Evolutionary conservation across 805 yeast species (phyloP).

Genomic region (Teunomyces gatunensis): DNA sequence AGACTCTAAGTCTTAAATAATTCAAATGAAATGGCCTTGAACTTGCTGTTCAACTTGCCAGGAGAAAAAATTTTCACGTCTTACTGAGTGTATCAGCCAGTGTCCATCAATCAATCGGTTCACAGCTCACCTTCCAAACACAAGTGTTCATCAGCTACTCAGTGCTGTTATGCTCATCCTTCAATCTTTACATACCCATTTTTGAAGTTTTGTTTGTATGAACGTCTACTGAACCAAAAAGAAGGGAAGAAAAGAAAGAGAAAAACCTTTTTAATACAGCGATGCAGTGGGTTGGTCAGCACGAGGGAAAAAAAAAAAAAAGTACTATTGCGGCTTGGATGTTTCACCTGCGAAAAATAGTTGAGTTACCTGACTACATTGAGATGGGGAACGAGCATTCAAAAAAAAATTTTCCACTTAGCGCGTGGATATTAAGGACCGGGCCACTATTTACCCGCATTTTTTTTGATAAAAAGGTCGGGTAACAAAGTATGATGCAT

Average conservation of each 20-base stretch:
- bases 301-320: conserved; percentile 14
- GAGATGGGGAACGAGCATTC: conserved; percentile 1
- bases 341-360: not conserved
- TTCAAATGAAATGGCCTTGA: not conserved
- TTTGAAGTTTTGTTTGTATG: conserved; percentile 24
- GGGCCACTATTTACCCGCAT: conserved; percentile 5
- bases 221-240: conserved; percentile 22
- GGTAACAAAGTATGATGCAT: not conserved
- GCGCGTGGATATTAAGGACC: conserved; percentile 4
- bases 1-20: not conserved
- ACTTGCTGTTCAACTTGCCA: not conserved
- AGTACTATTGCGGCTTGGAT: not conserved
- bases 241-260: conserved; percentile 14
- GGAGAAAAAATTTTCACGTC: conserved; percentile 1
- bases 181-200: conserved; percentile 32
- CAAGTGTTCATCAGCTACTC: not conserved
- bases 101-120: not conserved
- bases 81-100: not conserved
- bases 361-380: not conserved
- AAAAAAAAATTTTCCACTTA: conserved; percentile 1
- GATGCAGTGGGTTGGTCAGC: conserved; percentile 9
- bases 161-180: not conserved
- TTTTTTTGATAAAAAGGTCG: not conserved
- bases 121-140: not conserved
- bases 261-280: conserved; percentile 14